These are phyloP conservation scores for Hypoxylon sp. DNA, from an alignment of 2,329 filamentous ascomycete genomes.

Conservation along the genomic window DNA sequence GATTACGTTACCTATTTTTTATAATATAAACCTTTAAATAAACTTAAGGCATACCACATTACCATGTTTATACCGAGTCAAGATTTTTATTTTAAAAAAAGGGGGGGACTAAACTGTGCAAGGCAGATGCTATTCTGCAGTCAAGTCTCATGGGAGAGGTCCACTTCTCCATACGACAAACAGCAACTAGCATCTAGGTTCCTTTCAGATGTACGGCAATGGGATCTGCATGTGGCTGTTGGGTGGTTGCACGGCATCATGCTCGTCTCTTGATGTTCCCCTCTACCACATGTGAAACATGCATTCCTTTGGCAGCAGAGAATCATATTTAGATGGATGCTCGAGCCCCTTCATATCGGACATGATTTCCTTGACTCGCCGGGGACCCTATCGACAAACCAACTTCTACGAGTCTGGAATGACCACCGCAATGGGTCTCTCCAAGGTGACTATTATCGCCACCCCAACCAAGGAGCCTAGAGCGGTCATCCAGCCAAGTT, in stretches of 20 bases:
- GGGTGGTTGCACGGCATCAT: conserved; percentile 11
- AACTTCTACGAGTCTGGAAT: not conserved
- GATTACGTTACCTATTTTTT: no score
- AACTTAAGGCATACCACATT: conserved; percentile 2
- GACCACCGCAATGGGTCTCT: conserved; percentile 33
- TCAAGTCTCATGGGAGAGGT: conserved; percentile 2
- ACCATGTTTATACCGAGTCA: conserved; percentile 5
- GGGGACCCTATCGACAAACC: not conserved
- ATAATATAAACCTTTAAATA: no score
- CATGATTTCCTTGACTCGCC: not conserved
- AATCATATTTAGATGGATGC: conserved; percentile 17
- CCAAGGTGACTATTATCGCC: conserved; percentile 58
- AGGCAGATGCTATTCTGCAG: conserved; percentile 5
- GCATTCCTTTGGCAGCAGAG: conserved; percentile 18
- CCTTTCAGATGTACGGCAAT: conserved; percentile 6
- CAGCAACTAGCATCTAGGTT: not conserved
- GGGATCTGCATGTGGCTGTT: conserved; percentile 8
- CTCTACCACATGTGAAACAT: conserved; percentile 8
- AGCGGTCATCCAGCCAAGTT: conserved; percentile 52
- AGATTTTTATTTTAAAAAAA: not conserved
- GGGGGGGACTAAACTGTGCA: not conserved
- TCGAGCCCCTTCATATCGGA: not conserved
- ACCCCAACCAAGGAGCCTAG: conserved; percentile 57
- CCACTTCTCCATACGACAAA: not conserved
- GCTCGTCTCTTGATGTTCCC: not conserved